Percentiles rank a stretch among this genome's conserved stretches.
Conservation (phyloP, 2,329 filamentous ascomycete species). For the Orbilia javanica region DNA sequence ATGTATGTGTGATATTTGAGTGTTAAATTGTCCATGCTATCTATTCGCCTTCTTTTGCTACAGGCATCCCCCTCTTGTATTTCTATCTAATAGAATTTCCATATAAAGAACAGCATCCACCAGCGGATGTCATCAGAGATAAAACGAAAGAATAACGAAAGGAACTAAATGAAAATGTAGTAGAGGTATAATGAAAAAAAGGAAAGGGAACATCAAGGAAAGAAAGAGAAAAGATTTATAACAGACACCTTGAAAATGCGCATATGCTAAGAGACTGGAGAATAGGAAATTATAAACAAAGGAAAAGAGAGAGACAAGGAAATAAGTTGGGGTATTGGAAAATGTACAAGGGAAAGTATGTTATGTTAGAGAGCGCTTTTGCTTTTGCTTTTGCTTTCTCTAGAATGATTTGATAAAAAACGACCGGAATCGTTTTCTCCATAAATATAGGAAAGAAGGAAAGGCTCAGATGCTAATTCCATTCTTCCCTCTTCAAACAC, state of each 20-base stretch:
- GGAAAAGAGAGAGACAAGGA: slow-evolving; percentile 23
- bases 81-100: not conserved
- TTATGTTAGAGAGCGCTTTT: slow-evolving; percentile 22
- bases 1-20: not conserved
- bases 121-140: slow-evolving; percentile 29
- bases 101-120: slow-evolving; percentile 31
- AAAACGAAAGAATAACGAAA: slow-evolving; percentile 9
- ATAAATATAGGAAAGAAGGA: not conserved
- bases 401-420: slow-evolving; percentile 1
- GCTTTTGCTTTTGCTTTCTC: slow-evolving; percentile 2
- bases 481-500: not conserved
- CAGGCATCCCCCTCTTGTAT: not conserved
- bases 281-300: slow-evolving; percentile 36
- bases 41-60: slow-evolving; percentile 1
- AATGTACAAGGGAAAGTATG: slow-evolving; percentile 20
- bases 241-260: slow-evolving; percentile 43
- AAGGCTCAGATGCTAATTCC: not conserved
- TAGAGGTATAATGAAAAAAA: not conserved
- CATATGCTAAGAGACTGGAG: slow-evolving; percentile 23
- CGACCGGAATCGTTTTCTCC: not conserved
- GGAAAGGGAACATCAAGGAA: slow-evolving; percentile 7
- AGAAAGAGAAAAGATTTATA: slow-evolving; percentile 18
- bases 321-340: slow-evolving; percentile 1
- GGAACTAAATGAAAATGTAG: not conserved
- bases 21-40: slow-evolving; percentile 25